Conservation (phyloP, 805 yeast species). For the Saccharomyces paradoxus region DNA sequence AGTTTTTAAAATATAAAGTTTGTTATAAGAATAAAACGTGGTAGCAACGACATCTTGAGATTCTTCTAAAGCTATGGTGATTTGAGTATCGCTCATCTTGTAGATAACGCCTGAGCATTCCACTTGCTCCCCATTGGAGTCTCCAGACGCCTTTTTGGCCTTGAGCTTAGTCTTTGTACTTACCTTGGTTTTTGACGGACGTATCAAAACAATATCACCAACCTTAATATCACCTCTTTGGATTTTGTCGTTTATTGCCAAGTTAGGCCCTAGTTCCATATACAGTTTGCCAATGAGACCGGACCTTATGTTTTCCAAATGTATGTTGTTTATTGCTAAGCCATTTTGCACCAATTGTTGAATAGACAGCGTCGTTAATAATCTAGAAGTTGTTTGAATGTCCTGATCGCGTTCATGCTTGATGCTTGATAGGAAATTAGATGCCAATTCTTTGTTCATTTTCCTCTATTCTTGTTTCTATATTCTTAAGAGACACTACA, state of each 20-base stretch:
- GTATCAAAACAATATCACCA: conserved; percentile 72
- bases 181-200: conserved; percentile 22
- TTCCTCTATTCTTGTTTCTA: neutral
- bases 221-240: conserved; percentile 48
- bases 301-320: conserved; percentile 52
- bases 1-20: conserved; percentile 35
- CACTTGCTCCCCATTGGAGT: conserved; percentile 16
- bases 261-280: conserved; percentile 57
- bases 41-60: conserved; percentile 45
- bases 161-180: conserved; percentile 20
- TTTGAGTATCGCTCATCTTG: conserved; percentile 38
- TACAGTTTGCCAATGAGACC: conserved; percentile 62
- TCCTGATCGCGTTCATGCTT: conserved; percentile 46
- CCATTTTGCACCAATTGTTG: conserved; percentile 64
- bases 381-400: conserved; percentile 36
- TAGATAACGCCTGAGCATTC: conserved; percentile 59
- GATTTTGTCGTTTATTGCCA: conserved; percentile 27
- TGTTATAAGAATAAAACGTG: conserved; percentile 28
- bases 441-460: conserved; percentile 30
- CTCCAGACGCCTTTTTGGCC: conserved; percentile 21
- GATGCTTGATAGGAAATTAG: conserved; percentile 34
- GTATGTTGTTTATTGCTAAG: conserved; percentile 63
- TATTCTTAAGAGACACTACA: neutral
- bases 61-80: conserved; percentile 58
- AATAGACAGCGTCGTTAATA: conserved; percentile 45